phyloP scores from a whole-genome alignment of 2,329 filamentous ascomycete species.

The Aaosphaeria pasadenensis region DNA sequence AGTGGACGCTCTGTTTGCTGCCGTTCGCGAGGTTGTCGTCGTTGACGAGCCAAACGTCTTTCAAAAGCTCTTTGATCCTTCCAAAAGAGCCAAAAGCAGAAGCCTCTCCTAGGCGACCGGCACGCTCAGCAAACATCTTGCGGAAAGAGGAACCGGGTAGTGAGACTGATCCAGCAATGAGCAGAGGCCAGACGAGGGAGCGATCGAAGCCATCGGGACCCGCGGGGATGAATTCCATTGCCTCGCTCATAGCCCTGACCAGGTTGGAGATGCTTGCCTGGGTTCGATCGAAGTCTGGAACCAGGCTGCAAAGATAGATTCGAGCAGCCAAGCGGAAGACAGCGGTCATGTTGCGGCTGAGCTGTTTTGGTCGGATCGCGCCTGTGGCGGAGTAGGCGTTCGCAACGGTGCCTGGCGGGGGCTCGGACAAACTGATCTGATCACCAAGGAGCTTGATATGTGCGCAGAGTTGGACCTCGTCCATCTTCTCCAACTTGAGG shows the following conservation, averaged over 20 bases:
- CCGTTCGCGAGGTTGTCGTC: conserved; percentile 57
- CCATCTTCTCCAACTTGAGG: conserved; percentile 73
- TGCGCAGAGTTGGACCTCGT: conserved; percentile 80
- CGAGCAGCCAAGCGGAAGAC: conserved; percentile 90
- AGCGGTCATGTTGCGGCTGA: conserved; percentile 83
- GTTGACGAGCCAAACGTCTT: conserved; percentile 76
- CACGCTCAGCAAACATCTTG: conserved; percentile 71
- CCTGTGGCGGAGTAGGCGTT: conserved; percentile 61
- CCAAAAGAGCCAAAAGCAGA: conserved; percentile 82
- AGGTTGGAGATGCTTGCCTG: conserved; percentile 73
- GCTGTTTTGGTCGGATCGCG: conserved; percentile 74
- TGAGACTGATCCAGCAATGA: conserved; percentile 80
- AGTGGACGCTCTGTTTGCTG: conserved; percentile 71
- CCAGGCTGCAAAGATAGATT: conserved; percentile 94
- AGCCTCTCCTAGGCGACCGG: conserved; percentile 71
- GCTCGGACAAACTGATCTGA: conserved; percentile 80
- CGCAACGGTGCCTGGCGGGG: conserved; percentile 45
- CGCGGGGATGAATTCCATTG: conserved; percentile 77
- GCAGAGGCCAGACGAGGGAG: conserved; percentile 87
- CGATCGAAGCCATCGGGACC: conserved; percentile 83
- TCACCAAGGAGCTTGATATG: conserved; percentile 86
- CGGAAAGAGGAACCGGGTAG: conserved; percentile 73
- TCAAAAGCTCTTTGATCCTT: conserved; percentile 72
- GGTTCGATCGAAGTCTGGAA: conserved; percentile 78
- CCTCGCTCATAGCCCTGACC: conserved; percentile 71